Evolutionary conservation across 805 yeast species (phyloP).

Genomic region (Zygotorulaspora chibaensis): DNA sequence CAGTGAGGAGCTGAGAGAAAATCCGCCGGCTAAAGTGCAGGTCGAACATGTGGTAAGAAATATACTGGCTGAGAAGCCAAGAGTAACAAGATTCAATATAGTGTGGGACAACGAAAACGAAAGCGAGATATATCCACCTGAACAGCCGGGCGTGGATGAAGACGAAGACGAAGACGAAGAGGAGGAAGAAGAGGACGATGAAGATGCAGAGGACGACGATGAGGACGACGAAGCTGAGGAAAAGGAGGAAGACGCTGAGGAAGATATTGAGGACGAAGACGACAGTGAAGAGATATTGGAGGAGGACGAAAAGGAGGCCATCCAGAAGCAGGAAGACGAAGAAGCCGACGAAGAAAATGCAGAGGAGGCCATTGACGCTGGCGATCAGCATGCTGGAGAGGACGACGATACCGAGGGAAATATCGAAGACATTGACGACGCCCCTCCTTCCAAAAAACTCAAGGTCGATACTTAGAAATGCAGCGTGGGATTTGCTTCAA

Average conservation of each 20-base stretch:
- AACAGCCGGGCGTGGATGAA: conserved; percentile 60
- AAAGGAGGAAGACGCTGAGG: conserved; percentile 41
- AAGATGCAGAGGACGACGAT: conserved; percentile 44
- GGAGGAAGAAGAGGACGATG: conserved; percentile 49
- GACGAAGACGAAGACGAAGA: conserved; percentile 66
- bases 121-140: conserved; percentile 72
- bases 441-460: conserved; percentile 16
- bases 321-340: conserved; percentile 33
- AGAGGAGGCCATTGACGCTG: conserved; percentile 41
- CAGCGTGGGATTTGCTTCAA: neutral
- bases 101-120: conserved; percentile 86
- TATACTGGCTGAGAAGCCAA: conserved; percentile 92
- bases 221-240: conserved; percentile 46
- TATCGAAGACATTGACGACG: conserved; percentile 32
- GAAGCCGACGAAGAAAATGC: conserved; percentile 30
- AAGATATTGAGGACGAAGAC: conserved; percentile 39
- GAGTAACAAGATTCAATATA: conserved; percentile 94
- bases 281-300: conserved; percentile 41
- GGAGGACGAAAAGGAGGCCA: conserved; percentile 35
- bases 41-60: conserved; percentile 92
- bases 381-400: conserved; percentile 39
- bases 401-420: conserved; percentile 38
- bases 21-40: conserved; percentile 90
- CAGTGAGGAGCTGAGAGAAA: conserved; percentile 84
- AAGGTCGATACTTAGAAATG: conserved; percentile 14